Evolutionary conservation across 176 grass and related monocot genomes (phyloP).

Genomic region (Musa acuminata): DNA sequence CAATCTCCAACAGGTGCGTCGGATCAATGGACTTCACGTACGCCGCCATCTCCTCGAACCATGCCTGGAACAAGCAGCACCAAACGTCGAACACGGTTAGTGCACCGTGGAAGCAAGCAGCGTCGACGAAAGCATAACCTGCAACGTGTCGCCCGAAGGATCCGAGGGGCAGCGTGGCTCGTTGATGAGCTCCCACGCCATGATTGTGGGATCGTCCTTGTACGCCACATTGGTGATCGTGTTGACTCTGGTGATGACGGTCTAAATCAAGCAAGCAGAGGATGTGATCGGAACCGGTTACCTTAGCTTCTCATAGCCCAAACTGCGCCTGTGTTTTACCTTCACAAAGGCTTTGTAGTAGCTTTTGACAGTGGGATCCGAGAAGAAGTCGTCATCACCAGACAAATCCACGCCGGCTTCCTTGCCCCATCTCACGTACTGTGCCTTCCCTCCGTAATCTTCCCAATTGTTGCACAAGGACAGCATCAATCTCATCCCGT

Average conservation of each 20-base stretch:
- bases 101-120: not conserved
- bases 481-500: constrained; percentile 38
- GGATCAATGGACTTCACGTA: constrained; percentile 64
- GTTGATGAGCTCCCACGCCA: constrained; percentile 88
- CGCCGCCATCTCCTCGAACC: constrained; percentile 78
- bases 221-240: constrained; percentile 60
- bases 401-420: constrained; percentile 42
- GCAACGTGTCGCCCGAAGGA: constrained; percentile 60
- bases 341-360: constrained; percentile 83
- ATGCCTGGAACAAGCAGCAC: constrained; percentile 38
- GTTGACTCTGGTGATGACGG: constrained; percentile 61
- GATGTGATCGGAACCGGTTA: not conserved
- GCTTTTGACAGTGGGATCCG: constrained; percentile 44
- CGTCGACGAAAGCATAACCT: constrained; percentile 27
- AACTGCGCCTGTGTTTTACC: constrained; percentile 23
- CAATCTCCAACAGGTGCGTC: constrained; percentile 46
- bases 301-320: not conserved
- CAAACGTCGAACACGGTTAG: not conserved
- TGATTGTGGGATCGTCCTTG: constrained; percentile 71
- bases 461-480: constrained; percentile 56
- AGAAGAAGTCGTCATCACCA: constrained; percentile 67
- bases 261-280: constrained; percentile 26
- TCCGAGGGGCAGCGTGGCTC: constrained; percentile 68
- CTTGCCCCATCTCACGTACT: constrained; percentile 51
- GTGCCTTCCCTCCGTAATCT: constrained; percentile 73